phyloP scores from a whole-genome alignment of 2,329 filamentous ascomycete species.

The Cryphonectria parasitica region DNA sequence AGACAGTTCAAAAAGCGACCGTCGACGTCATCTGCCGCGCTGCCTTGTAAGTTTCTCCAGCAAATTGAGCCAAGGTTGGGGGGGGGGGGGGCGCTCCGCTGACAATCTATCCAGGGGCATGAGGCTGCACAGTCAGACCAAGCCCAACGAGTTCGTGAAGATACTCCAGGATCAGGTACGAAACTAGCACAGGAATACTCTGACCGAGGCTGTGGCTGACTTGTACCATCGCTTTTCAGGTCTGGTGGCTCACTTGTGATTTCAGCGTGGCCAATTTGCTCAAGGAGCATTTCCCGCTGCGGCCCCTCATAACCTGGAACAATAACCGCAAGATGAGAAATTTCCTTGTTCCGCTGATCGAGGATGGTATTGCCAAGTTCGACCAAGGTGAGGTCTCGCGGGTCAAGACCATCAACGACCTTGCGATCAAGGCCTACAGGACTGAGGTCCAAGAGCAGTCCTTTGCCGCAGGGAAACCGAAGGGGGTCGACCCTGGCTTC shows the following conservation, averaged over 20 bases:
- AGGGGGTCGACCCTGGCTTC: conserved; percentile 18
- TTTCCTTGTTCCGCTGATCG: conserved; percentile 35
- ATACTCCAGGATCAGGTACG: conserved; percentile 7
- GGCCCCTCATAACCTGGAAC: conserved; percentile 34
- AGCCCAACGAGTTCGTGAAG: neutral
- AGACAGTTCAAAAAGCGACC: conserved; percentile 17
- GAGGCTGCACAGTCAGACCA: conserved; percentile 12
- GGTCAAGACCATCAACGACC: conserved; percentile 37
- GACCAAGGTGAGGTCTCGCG: conserved; percentile 19
- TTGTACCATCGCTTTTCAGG: neutral
- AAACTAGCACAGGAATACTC: neutral
- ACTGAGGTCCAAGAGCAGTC: conserved; percentile 24
- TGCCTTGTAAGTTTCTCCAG: conserved; percentile 34
- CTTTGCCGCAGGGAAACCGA: neutral
- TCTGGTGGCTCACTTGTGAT: conserved; percentile 29
- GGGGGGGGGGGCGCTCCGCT: neutral
- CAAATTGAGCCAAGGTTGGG: neutral
- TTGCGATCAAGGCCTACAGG: conserved; percentile 36
- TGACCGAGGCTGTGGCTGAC: neutral
- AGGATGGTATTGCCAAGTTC: conserved; percentile 34
- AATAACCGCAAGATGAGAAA: conserved; percentile 37
- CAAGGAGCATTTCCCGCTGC: conserved; percentile 29
- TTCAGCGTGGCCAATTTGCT: conserved; percentile 12
- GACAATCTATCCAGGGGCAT: neutral
- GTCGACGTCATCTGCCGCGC: conserved; percentile 36